Evolutionary conservation across 1,284 basidiomycete genomes (phyloP), one percentile per base, ranked within the genome.

Genomic region (Trametes hirsuta): DNA sequence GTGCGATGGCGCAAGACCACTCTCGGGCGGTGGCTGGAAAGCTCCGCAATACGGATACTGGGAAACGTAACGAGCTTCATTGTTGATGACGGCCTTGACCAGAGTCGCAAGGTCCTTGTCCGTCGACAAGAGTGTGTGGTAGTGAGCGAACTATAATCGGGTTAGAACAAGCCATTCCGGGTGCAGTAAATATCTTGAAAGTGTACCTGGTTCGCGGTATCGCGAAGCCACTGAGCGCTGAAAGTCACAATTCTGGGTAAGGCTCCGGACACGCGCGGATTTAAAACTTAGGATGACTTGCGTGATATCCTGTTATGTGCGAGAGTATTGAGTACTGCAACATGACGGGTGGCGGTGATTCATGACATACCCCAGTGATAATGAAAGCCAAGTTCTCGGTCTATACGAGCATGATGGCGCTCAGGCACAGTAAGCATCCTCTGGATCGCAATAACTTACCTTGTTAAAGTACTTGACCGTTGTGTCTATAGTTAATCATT

Each of bases 1-100:
- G 64, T 85, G 77, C 5, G 84, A 80, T 0, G 85, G 84, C 0
- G 77, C 68, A 37, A 91, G 74, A 6, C 85, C 84, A 62, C 87
- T 90, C 67, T 91, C 88, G 0, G 84, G 82, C 14, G 90, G 90
- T 52, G 89, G 88, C 65, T 91, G 89, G 74, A 91, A 91, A 18
- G 89, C 81, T 40, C 89, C 77, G 76, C 89, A 91, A 69, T 91
- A 91, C 1, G 90, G 90, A 68, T 87, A 85, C 65, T 87, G 73
- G 4, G 86, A 77, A 21, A 91, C 84, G 71, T 91, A 91, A 45
- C 88, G 82, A 15, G 88, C 87, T 72, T 91, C 89, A 53, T 86
- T 90, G 67, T 91, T 89, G 66, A 91, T 90, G 49, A 91, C 84
- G 8, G 86, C 89, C 68, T 86, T 90, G 46, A 90, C 85, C 4